Conservation (phyloP, 2,329 filamentous ascomycete genomes). For the Scedosporium boydii region DNA sequence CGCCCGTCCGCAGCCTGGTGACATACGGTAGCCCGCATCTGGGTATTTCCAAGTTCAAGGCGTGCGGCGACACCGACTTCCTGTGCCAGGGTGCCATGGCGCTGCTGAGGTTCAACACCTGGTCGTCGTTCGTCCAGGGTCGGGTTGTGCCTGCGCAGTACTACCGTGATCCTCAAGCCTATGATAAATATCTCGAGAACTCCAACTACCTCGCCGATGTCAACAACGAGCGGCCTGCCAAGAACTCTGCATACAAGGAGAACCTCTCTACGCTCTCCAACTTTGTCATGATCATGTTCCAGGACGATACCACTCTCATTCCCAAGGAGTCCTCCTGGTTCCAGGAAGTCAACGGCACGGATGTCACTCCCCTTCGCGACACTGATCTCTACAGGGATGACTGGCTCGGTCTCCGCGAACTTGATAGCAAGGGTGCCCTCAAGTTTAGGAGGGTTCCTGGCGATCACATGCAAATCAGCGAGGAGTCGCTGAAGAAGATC, state of each 20-base stretch:
- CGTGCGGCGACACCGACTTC: slow-evolving; percentile 63
- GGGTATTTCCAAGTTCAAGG: slow-evolving; percentile 76
- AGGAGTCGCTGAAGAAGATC: slow-evolving; percentile 53
- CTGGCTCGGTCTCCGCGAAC: slow-evolving; percentile 74
- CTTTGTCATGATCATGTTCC: slow-evolving; percentile 85
- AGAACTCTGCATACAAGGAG: slow-evolving; percentile 65
- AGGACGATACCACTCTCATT: slow-evolving; percentile 73
- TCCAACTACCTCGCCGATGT: slow-evolving; percentile 91
- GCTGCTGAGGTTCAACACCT: slow-evolving; percentile 70
- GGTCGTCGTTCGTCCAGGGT: slow-evolving; percentile 67
- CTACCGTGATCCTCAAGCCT: slow-evolving; percentile 63
- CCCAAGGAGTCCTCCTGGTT: slow-evolving; percentile 93
- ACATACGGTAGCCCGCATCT: slow-evolving; percentile 91
- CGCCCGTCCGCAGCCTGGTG: slow-evolving; percentile 67
- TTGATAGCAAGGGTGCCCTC: slow-evolving; percentile 73
- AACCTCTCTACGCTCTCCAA: slow-evolving; percentile 62
- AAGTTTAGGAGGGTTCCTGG: slow-evolving; percentile 66
- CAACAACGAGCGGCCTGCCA: slow-evolving; percentile 77
- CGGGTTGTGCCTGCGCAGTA: slow-evolving; percentile 90
- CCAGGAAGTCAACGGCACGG: slow-evolving; percentile 67
- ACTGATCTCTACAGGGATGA: slow-evolving; percentile 75
- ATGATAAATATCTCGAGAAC: slow-evolving; percentile 64
- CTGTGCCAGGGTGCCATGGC: slow-evolving; percentile 74
- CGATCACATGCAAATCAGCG: slow-evolving; percentile 71
- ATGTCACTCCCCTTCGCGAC: slow-evolving; percentile 57